These are phyloP conservation scores for Purpureocillium takamizusanense DNA, from an alignment of 2,329 filamentous ascomycete genomes.

Conservation along the genomic window DNA sequence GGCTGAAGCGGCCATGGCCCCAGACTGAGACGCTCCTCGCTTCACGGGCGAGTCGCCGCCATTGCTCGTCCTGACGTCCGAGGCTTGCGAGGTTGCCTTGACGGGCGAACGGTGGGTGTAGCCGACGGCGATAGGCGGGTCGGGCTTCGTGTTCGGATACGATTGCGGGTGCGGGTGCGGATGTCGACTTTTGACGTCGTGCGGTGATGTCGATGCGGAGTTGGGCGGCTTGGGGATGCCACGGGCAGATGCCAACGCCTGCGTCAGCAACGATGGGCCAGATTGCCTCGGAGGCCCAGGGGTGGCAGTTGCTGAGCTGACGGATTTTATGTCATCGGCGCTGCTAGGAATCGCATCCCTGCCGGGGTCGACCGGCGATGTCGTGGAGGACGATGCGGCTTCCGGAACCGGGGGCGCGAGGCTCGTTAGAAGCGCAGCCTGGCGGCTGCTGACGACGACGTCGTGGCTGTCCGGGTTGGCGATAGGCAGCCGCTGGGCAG, in stretches of 20 bases:
- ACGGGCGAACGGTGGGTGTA: constrained; percentile 1
- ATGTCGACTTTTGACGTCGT: not conserved
- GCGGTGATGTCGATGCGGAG: not conserved
- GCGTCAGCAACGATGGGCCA: constrained; percentile 46
- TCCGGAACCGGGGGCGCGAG: constrained; percentile 3
- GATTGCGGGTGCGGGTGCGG: not conserved
- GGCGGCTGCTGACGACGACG: not conserved
- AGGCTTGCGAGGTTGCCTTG: constrained; percentile 18
- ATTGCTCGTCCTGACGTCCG: constrained; percentile 22
- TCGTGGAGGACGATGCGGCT: not conserved
- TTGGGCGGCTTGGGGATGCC: constrained; percentile 29
- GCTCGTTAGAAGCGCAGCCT: not conserved
- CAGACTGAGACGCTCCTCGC: constrained; percentile 15
- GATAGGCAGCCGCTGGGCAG: no score
- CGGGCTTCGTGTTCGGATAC: not conserved
- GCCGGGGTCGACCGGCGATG: constrained; percentile 1
- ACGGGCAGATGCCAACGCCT: constrained; percentile 50
- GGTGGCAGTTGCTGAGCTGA: constrained; percentile 16
- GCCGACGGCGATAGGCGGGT: not conserved
- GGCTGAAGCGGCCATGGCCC: constrained; percentile 22
- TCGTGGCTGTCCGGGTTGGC: constrained; percentile 2
- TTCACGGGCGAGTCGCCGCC: constrained; percentile 23
- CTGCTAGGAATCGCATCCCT: constrained; percentile 2
- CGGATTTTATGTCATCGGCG: constrained; percentile 33
- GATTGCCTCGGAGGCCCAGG: constrained; percentile 32